Evolutionary conservation across 257 asterid species (phyloP), one percentile per base, ranked within the genome.

Genomic region (Echites panduratus): DNA sequence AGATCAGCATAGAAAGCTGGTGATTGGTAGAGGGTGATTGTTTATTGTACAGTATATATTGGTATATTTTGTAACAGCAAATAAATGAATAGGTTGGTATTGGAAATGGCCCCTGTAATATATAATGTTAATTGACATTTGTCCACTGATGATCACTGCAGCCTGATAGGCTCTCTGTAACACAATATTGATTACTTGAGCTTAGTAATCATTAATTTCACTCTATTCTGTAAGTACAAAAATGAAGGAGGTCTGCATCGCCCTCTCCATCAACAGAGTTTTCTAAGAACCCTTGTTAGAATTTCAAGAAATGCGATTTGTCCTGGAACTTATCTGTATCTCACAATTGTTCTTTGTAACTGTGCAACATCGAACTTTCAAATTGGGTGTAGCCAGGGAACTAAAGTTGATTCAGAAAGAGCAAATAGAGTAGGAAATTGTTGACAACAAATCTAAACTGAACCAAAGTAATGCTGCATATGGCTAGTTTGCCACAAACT

Each of bases 41-140:
- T 61, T 73, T 24, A 12, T 57, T 89, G 90, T 85, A 84, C 80
- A 89, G 85, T 67, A 44, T 63, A 74, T 74, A 67, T 72, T 26
- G 69, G 62, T 24, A 71, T 66, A 75, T 68, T 24, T 76, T 82
- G 83, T 78, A 70, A 73, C 76, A 58, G 71, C 76, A 64, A 83
- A 85, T 78, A 85, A 86, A 53, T 71, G 67, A 44, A 50, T 78
- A 74, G 71, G 44, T 17, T 58, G 44, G 4, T 38, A 72, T 56
- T 63, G 40, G 70, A 44, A 35, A 68, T 69, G 61, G 62, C 70
- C 64, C 26, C 40, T 7, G 9, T 78, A 78, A 45, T 70, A 44
- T 81, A 62, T 64, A 2, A n/a, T 17, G 24, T 43, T 67, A 29
- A 49, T 27, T 59, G 27, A 45, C 66, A 71, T 26, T 57, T 69